Percentiles rank a stretch among this genome's conserved stretches.
phyloP scores from a whole-genome alignment of 2,329 filamentous ascomycete species.

The Fusarium anguioides region DNA sequence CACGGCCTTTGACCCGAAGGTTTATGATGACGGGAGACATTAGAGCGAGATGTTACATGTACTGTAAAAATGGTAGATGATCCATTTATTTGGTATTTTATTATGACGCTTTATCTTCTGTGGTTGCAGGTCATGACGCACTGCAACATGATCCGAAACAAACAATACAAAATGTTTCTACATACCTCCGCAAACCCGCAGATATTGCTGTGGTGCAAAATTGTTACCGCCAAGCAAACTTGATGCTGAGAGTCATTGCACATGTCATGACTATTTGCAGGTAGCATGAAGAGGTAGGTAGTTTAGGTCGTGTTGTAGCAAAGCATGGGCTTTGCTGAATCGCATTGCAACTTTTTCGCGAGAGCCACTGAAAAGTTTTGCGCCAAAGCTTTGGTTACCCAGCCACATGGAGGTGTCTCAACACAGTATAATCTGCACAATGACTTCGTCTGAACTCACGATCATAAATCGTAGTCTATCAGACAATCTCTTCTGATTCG shows the following conservation, averaged over 20 bases:
- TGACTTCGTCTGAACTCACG: neutral
- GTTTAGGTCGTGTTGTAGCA: neutral
- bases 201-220: neutral
- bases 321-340: too few species aligned
- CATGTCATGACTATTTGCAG: neutral
- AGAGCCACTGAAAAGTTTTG: neutral
- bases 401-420: neutral
- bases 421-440: neutral
- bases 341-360: neutral
- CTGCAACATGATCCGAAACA: neutral
- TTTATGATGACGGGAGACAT: neutral
- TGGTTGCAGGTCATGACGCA: neutral
- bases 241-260: neutral
- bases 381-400: neutral
- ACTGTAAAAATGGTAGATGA: neutral
- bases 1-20: constrained; percentile 11
- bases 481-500: neutral
- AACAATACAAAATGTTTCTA: neutral
- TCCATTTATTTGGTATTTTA: neutral
- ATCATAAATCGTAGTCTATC: neutral
- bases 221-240: neutral
- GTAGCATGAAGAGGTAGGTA: neutral
- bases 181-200: neutral
- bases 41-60: neutral
- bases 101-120: neutral